These are phyloP conservation scores for Erucastrum elatum DNA, from an alignment of 345 rosid species.

Conservation along the genomic window DNA sequence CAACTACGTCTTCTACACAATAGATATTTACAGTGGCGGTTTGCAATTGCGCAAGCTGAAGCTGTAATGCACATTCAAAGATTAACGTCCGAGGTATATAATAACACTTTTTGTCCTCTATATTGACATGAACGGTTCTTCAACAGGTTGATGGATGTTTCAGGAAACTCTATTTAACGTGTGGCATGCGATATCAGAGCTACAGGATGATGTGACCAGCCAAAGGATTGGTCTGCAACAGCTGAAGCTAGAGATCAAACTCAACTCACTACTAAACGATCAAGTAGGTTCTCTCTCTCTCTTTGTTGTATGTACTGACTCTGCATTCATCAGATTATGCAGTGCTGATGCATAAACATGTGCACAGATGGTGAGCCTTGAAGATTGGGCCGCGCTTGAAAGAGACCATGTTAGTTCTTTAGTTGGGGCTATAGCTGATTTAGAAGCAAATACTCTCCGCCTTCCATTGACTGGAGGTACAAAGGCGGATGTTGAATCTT, in stretches of 20 bases:
- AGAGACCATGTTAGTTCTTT: constrained; percentile 72
- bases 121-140: background rate
- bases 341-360: constrained; percentile 29
- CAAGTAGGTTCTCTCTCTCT: constrained; percentile 60
- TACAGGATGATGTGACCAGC: constrained; percentile 67
- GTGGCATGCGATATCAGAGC: constrained; percentile 59
- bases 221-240: constrained; percentile 69
- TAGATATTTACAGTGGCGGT: constrained; percentile 90
- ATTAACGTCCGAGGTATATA: constrained; percentile 70
- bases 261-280: constrained; percentile 57
- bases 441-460: constrained; percentile 87
- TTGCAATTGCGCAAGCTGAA: constrained; percentile 74
- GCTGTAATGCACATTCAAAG: constrained; percentile 68
- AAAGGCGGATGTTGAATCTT: constrained; percentile 74
- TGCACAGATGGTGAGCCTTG: constrained; percentile 70
- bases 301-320: constrained; percentile 3
- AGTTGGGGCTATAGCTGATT: constrained; percentile 79
- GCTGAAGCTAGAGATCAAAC: constrained; percentile 73
- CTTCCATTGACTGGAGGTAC: constrained; percentile 87
- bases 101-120: background rate
- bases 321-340: constrained; percentile 6
- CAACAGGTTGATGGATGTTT: constrained; percentile 27
- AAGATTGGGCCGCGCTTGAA: constrained; percentile 84
- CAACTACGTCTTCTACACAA: constrained; percentile 80
- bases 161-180: constrained; percentile 78